phyloP scores from a whole-genome alignment of 2,329 filamentous ascomycete genomes.

The Aspergillus pseudotamarii region DNA sequence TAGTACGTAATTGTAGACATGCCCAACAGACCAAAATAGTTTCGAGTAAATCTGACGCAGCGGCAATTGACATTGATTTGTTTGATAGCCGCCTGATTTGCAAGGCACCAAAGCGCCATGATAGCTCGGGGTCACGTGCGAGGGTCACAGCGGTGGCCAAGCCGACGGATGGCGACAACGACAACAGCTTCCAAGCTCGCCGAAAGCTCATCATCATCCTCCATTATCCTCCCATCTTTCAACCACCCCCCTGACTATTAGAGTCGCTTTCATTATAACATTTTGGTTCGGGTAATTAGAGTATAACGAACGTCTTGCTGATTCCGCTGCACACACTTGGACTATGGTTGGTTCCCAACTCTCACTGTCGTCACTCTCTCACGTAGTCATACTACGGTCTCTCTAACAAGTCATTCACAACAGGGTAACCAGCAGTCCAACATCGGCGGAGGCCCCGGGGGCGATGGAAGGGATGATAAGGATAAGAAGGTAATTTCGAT shows the following conservation, averaged over 20 bases:
- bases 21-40: background rate
- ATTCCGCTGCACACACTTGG: slow-evolving; percentile 14
- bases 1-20: background rate
- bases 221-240: slow-evolving; percentile 18
- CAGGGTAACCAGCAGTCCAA: slow-evolving; percentile 70
- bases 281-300: background rate
- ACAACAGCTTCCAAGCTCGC: slow-evolving; percentile 21
- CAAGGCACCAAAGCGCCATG: slow-evolving; percentile 19
- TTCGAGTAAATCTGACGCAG: background rate
- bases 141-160: slow-evolving; percentile 8
- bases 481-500: slow-evolving; percentile 77
- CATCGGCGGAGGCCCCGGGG: slow-evolving; percentile 72
- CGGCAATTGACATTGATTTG: background rate
- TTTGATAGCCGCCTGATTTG: slow-evolving; percentile 15
- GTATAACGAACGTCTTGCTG: background rate
- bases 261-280: background rate
- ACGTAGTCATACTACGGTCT: slow-evolving; percentile 7
- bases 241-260: background rate
- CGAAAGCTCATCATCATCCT: slow-evolving; percentile 17
- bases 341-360: slow-evolving; percentile 37
- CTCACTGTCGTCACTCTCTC: slow-evolving; percentile 14
- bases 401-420: slow-evolving; percentile 27
- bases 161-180: slow-evolving; percentile 22
- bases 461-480: slow-evolving; percentile 80
- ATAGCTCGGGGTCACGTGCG: slow-evolving; percentile 13